phyloP scores from a whole-genome alignment of 768 basidiomycete species.

The Chalciporus chontae region DNA sequence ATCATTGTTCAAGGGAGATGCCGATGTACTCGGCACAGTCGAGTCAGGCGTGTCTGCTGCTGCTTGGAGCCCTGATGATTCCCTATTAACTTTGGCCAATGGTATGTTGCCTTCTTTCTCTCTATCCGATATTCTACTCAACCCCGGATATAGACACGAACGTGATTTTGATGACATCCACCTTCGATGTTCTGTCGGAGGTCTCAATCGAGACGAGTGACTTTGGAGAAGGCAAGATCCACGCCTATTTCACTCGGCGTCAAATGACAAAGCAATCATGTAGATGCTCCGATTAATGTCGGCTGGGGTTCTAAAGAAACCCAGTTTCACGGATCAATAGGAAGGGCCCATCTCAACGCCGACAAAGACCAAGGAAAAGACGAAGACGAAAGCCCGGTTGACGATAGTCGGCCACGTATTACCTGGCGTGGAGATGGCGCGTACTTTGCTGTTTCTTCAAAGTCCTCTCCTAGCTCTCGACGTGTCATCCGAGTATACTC shows the following conservation, averaged over 20 bases:
- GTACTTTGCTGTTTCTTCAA: slow-evolving; percentile 80
- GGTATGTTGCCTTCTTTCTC: slow-evolving; percentile 39
- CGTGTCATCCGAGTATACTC: slow-evolving; percentile 32
- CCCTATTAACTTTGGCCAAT: slow-evolving; percentile 77
- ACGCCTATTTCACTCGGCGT: background rate
- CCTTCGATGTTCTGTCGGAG: slow-evolving; percentile 88
- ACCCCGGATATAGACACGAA: slow-evolving; percentile 58
- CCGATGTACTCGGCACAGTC: slow-evolving; percentile 82
- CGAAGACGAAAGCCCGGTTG: slow-evolving; percentile 60
- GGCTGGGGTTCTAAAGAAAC: slow-evolving; percentile 98
- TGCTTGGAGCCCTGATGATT: slow-evolving; percentile 90
- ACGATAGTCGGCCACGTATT: slow-evolving; percentile 68
- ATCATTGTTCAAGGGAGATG: slow-evolving; percentile 18
- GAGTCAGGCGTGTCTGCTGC: slow-evolving; percentile 82
- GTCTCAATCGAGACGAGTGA: slow-evolving; percentile 63
- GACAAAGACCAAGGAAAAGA: slow-evolving; percentile 43
- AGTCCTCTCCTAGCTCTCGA: slow-evolving; percentile 40
- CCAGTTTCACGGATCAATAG: slow-evolving; percentile 94
- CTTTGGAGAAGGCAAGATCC: slow-evolving; percentile 76
- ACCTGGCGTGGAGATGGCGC: slow-evolving; percentile 94
- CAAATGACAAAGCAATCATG: slow-evolving; percentile 11
- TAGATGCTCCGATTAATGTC: slow-evolving; percentile 89
- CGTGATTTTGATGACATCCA: slow-evolving; percentile 82
- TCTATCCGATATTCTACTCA: background rate
- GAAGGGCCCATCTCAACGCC: slow-evolving; percentile 60